Evolutionary conservation across 192 early-diverging fungal genomes (phyloP).

Genomic region (Spizellomyces punctatus): DNA sequence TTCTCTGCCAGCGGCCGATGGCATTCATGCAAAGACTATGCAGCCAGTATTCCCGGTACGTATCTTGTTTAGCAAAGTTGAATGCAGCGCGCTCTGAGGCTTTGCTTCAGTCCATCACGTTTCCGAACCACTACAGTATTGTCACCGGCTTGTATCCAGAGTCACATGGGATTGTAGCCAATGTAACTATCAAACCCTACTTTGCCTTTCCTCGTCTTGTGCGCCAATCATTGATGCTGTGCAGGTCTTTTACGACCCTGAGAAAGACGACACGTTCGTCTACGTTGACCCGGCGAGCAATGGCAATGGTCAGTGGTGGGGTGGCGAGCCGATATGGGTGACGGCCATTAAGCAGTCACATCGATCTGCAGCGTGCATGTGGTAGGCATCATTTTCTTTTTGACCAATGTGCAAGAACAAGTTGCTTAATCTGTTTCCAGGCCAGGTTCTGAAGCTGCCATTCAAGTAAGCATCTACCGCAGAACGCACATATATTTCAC

Average conservation of each 20-base stretch:
- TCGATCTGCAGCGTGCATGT: slow-evolving; percentile 79
- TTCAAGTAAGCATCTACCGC: slow-evolving; percentile 28
- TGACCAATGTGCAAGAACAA: background rate
- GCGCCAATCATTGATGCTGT: slow-evolving; percentile 49
- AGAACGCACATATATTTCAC: too few species aligned
- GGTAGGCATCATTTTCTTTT: slow-evolving; percentile 60
- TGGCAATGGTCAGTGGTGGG: slow-evolving; percentile 80
- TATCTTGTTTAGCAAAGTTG: too few species aligned
- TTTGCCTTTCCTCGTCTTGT: background rate
- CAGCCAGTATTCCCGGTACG: slow-evolving; percentile 65
- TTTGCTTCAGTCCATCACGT: slow-evolving; percentile 61
- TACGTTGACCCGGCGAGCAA: slow-evolving; percentile 71
- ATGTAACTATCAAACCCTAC: slow-evolving; percentile 46
- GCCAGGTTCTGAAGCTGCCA: slow-evolving; percentile 58
- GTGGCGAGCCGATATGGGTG: slow-evolving; percentile 88
- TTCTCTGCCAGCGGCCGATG: slow-evolving; percentile 37
- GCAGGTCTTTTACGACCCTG: slow-evolving; percentile 76
- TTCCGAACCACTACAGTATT: slow-evolving; percentile 92
- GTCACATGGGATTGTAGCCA: slow-evolving; percentile 87
- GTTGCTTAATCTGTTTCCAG: slow-evolving; percentile 2
- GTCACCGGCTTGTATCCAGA: slow-evolving; percentile 93
- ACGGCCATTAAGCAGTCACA: slow-evolving; percentile 76
- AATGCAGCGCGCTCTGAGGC: too few species aligned
- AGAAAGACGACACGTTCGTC: slow-evolving; percentile 70
- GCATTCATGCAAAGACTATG: slow-evolving; percentile 64